These are phyloP conservation scores for Fomitopsis schrenkii DNA, from an alignment of 1,284 basidiomycete genomes.

Conservation along the genomic window DNA sequence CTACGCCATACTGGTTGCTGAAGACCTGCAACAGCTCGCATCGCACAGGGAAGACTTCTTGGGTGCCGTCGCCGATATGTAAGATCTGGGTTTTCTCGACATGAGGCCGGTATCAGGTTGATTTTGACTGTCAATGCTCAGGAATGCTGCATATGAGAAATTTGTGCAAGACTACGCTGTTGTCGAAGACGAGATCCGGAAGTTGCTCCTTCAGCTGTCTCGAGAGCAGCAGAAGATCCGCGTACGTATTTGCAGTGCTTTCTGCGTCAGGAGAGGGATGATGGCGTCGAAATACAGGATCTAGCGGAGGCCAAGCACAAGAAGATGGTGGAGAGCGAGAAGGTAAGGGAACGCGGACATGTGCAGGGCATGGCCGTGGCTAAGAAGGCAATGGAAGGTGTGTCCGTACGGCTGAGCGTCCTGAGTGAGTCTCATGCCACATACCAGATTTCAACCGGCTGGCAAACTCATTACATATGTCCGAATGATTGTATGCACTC, in stretches of 20 bases:
- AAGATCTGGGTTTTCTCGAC: not conserved
- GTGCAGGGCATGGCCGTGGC: conserved; percentile 25
- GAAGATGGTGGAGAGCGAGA: conserved; percentile 13
- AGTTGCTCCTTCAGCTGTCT: conserved; percentile 18
- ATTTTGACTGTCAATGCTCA: not conserved
- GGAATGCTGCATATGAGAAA: conserved; percentile 20
- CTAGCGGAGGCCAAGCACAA: conserved; percentile 16
- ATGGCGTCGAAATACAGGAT: conserved; percentile 3
- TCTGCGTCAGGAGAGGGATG: not conserved
- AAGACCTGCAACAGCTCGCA: conserved; percentile 9
- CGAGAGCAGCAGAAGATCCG: conserved; percentile 17
- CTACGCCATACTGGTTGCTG: not conserved
- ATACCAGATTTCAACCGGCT: conserved; percentile 9
- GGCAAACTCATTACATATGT: not conserved
- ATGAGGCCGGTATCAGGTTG: not conserved
- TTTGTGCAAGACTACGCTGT: conserved; percentile 25
- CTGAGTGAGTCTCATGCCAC: not conserved
- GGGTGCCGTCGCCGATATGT: conserved; percentile 19
- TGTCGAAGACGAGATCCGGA: conserved; percentile 23
- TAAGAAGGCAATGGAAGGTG: conserved; percentile 28
- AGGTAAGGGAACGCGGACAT: conserved; percentile 22
- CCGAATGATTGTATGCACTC: not conserved
- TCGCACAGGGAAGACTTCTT: conserved; percentile 14
- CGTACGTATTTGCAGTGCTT: conserved; percentile 8
- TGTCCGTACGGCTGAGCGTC: not conserved